These are phyloP conservation scores for Aspergillus versicolor DNA, from an alignment of 2,329 filamentous ascomycete genomes.

Conservation along the genomic window DNA sequence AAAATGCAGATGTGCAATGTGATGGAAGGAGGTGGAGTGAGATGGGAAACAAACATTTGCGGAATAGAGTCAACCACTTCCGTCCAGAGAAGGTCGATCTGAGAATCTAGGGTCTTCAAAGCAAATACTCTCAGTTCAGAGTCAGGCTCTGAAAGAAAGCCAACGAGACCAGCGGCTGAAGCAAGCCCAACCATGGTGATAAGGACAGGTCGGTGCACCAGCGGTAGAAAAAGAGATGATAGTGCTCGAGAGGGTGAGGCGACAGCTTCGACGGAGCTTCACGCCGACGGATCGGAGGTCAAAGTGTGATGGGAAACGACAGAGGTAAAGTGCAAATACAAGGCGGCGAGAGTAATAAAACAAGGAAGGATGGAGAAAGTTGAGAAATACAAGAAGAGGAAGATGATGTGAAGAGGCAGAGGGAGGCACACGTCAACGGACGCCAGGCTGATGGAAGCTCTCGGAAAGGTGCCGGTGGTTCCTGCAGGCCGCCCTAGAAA, in stretches of 20 bases:
- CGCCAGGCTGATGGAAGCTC: constrained; percentile 25
- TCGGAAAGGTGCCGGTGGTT: constrained; percentile 26
- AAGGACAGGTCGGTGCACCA: constrained; percentile 13
- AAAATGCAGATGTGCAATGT: neutral
- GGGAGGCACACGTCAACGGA: constrained; percentile 34
- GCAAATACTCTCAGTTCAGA: constrained; percentile 92
- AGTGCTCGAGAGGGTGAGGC: constrained; percentile 31
- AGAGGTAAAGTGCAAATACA: constrained; percentile 17
- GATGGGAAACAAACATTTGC: constrained; percentile 70
- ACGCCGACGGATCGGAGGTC: constrained; percentile 19
- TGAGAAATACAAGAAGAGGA: constrained; percentile 2
- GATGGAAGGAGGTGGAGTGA: neutral
- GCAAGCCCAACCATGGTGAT: constrained; percentile 82
- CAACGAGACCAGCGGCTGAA: constrained; percentile 90
- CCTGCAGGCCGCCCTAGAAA: constrained; percentile 26
- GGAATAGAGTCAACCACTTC: constrained; percentile 90
- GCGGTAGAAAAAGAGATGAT: constrained; percentile 10
- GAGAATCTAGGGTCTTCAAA: constrained; percentile 89
- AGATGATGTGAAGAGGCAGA: constrained; percentile 9
- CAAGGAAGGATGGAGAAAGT: constrained; percentile 14
- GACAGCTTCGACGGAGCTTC: constrained; percentile 33
- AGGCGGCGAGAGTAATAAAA: constrained; percentile 23
- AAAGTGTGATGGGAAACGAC: constrained; percentile 10
- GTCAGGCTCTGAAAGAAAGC: constrained; percentile 93
- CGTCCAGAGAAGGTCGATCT: constrained; percentile 96